Evolutionary conservation across 2,329 filamentous ascomycete species (phyloP), one percentile per base, ranked within the genome.

Genomic region (Cladobotryum protrusum): DNA sequence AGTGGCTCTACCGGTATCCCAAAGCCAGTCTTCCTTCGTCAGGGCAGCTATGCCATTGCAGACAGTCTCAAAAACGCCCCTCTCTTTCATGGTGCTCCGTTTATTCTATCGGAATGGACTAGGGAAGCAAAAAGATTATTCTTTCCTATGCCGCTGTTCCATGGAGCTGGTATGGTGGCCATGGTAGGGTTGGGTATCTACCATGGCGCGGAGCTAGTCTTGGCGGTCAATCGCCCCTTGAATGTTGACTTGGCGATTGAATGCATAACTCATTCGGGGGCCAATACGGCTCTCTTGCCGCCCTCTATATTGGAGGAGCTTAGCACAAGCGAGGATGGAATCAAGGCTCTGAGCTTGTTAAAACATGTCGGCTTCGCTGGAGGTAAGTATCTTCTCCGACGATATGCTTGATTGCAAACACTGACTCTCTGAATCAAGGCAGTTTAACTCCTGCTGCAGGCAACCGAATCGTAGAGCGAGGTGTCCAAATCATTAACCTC

Each of bases 1-100:
- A 73, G 70, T 47, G 73, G 73, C 6, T 72, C 67, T 39, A 75
- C 72, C 0, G 73, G 72, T 1, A 60, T 73, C 3, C 73, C 73
- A 0, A 75, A 73, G 56, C 72, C 73, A 1, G 64, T 77, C n/a
- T 52, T 71, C 9, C 56, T 63, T 18, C 58, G 58, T 4, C 65
- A 72, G 5, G 72, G 72, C 13, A 63, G 70, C 59, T 9, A 70
- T 13, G 62, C 68, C 1, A 57, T 68, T 15, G 53, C 48, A 3
- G 71, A 76, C 48, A 54, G 49, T 2, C 61, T 59, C 20, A 62
- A 62, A 19, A 45, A 59, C 3, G 37, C 63, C 1, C 58, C 57
- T 0, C 51, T 56, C 3, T 63, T 61, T 46, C 34, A 63, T 14
- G 62, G 60, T 1, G 46, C 49, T 18, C 43, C 43, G 6, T 9